Conservation (phyloP, 2,329 filamentous ascomycete genomes). For the Fragosphaeria purpurea region DNA sequence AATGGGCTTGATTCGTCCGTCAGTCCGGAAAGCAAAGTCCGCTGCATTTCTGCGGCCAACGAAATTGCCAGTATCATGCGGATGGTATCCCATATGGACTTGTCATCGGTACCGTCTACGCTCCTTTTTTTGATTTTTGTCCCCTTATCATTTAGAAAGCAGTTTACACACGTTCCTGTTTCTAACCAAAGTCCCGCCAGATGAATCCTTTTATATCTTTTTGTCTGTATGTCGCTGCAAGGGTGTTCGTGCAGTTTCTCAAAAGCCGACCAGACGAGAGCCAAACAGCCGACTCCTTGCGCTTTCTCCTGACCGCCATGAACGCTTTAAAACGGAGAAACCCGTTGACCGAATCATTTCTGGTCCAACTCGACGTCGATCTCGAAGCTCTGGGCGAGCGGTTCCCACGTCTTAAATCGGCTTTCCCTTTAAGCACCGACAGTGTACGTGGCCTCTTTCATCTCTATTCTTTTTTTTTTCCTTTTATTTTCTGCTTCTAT, state of each 20-base stretch:
- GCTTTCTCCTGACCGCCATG: conserved; percentile 85
- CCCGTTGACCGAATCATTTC: conserved; percentile 85
- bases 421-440: conserved; percentile 43
- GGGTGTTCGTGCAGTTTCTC: conserved; percentile 94
- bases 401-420: conserved; percentile 46
- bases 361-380: conserved; percentile 88
- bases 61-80: conserved; percentile 94
- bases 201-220: conserved; percentile 96
- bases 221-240: conserved; percentile 87
- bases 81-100: conserved; percentile 82
- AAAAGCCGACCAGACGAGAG: conserved; percentile 83
- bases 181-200: conserved; percentile 31
- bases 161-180: too few species aligned
- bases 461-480: neutral
- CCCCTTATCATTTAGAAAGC: neutral
- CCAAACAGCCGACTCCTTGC: conserved; percentile 68
- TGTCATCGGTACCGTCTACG: conserved; percentile 57
- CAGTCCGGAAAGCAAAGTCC: conserved; percentile 79
- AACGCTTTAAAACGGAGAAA: conserved; percentile 80
- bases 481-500: neutral
- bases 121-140: neutral
- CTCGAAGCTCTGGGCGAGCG: conserved; percentile 61
- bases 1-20: conserved; percentile 68
- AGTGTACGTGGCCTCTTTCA: conserved; percentile 31
- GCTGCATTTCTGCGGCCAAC: conserved; percentile 86